Evolutionary conservation across 352 stramenopile species (phyloP), one percentile per base, ranked within the genome.

Genomic region (Globisporangium spinosum): DNA sequence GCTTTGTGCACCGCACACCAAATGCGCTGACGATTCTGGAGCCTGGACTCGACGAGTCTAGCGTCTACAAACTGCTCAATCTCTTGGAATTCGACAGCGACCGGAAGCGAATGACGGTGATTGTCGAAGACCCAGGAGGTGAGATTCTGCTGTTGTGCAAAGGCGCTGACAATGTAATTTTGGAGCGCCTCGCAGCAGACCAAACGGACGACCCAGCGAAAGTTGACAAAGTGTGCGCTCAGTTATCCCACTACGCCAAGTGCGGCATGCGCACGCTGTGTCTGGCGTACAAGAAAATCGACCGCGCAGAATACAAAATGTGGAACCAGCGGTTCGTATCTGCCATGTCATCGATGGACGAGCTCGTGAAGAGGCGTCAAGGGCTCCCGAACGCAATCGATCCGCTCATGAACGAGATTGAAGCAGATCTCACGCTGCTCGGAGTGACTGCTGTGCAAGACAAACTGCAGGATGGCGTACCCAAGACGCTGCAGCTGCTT

Each of bases 61-160:
- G 65, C 51, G 85, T 85, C 6, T 99, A 96, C 84, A 82, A 89
- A 17, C 72, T 98, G 49, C 76, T 98, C 32, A 94, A 97, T 25
- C 76, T 98, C 4, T 95, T 99, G 56, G 97, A 98, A 71, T 99
- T 99, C 77, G 93, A 99, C 71, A 98, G 93, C 64, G 87, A 98
- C 64, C 83, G 98, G 38, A 99, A 99, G 75, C 80, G 98, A 51
- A 99, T 99, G 97, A 98, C 91, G 15, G 90, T 99, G 51, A 84
- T 99, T 40, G 78, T 99, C 17, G 82, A 97, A 63, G 83, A 79
- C 4, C 83, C 79, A 9, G 70, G 78, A 22, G 80, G 80, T 23
- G 70, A 78, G 15, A 85, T 94, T 38, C 71, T 87, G 55, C 64
- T 94, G 23, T 68, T 93, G 9, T 93, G 84, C 65, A 94, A 95